phyloP scores from a whole-genome alignment of 805 yeast species.

The Candida golubevii region DNA sequence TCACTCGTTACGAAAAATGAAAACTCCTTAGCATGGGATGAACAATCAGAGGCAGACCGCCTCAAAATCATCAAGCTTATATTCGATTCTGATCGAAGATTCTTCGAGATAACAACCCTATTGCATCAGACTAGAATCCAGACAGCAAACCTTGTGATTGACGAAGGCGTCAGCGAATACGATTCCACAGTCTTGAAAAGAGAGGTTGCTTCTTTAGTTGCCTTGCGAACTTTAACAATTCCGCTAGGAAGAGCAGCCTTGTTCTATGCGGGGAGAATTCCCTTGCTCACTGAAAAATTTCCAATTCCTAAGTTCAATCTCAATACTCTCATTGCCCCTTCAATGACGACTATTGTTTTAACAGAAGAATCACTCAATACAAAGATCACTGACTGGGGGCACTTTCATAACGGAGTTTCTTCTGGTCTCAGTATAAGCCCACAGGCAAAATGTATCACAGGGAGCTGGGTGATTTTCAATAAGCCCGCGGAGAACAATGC shows the following conservation, averaged over 20 bases:
- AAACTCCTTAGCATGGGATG: conserved; percentile 60
- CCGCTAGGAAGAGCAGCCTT: conserved; percentile 79
- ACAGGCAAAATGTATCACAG: conserved; percentile 65
- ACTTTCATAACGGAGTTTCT: conserved; percentile 88
- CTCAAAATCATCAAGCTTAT: conserved; percentile 65
- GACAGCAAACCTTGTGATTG: conserved; percentile 39
- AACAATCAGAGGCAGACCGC: conserved; percentile 64
- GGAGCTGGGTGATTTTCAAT: conserved; percentile 89
- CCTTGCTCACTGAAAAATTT: conserved; percentile 80
- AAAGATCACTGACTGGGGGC: conserved; percentile 67
- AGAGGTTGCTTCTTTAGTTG: conserved; percentile 56
- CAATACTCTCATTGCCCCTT: conserved; percentile 60
- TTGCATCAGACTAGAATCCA: conserved; percentile 70
- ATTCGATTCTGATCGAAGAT: conserved; percentile 74
- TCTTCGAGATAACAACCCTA: conserved; percentile 68
- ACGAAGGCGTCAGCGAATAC: conserved; percentile 47
- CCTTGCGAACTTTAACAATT: conserved; percentile 66
- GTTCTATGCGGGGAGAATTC: conserved; percentile 62
- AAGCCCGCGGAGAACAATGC: conserved; percentile 67
- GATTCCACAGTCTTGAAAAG: conserved; percentile 52
- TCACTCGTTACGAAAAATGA: conserved; percentile 39
- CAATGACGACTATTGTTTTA: conserved; percentile 56
- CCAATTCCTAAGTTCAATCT: conserved; percentile 75
- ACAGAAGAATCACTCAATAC: conserved; percentile 50
- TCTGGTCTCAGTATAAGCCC: conserved; percentile 75